Evolutionary conservation across 768 basidiomycete genomes (phyloP), one percentile per base, ranked within the genome.

Genomic region (Leccinum rimulosum): DNA sequence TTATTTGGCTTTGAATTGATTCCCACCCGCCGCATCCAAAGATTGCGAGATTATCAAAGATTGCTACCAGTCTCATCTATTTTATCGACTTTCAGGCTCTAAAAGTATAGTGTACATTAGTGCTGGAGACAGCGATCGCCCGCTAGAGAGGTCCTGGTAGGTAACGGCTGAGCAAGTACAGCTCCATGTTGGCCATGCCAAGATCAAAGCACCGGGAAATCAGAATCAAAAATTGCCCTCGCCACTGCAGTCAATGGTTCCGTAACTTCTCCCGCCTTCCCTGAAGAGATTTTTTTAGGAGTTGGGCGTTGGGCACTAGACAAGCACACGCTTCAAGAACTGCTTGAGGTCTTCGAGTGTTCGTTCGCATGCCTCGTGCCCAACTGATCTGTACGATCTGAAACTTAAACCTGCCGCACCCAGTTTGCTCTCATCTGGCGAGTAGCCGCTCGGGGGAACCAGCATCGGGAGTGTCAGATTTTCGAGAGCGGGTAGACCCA

Each of bases 301-400:
- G 50, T 54, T 52, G 17, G 57, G 4, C 9, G 19, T 19, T 63
- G 17, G 58, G 64, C 63, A 64, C 54, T 58, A 53, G 31, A 82
- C 82, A 17, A 89, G 68, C 31, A 80, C 82, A 61, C 77, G 82
- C 69, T 81, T 82, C 58, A 96, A 76, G 84, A 91, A 95, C 14
- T 68, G 74, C 64, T 80, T 83, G 66, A 95, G 70, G 66, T 95
- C 88, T 36, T 80, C 77, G 45, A 94, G 75, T 67, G 94, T 92
- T 72, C 83, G 67, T 51, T 78, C 76, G 57, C 77, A 80, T 15
- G 87, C 82, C 43, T 82, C 80, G 65, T 97, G 95, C 7, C 79
- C 82, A 64, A 91, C 73, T 11, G 84, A 85, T 3, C 77, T 74
- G 70, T 95, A 95, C 11, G 80, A 68, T 59, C 85, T 82, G 75